Evolutionary conservation across 1,139 yeast genomes (phyloP), one percentile per base, ranked within the genome.

Genomic region (Lodderomyces pseudojiufengensis): DNA sequence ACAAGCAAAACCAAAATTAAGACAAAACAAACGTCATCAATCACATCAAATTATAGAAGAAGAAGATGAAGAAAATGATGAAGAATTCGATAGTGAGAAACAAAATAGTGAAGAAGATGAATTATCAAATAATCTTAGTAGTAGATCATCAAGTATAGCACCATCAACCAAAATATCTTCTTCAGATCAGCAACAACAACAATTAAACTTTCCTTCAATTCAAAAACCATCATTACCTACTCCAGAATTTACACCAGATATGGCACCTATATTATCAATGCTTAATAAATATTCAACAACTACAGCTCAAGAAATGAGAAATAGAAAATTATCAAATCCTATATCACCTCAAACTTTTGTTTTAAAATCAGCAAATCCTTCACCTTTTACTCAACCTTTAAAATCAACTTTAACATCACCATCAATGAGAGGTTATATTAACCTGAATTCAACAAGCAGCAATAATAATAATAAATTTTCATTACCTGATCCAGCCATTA

Each of bases 191-290:
- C 39, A 10, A 31, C 42, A 10, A 14, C 32, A 20, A 24, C 40
- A 9, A 32, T 44, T 10, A 38, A 41, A 21, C 16, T 14, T 7
- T 28, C 31, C 32, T 9, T 24, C 35, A 7, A 14, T 15, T 11
- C 16, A 32, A 18, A 36, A 34, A 41, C 31, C 70, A 56, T 37
- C 36, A 45, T 54, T 68, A 15, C 70, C 71, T 7, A 63, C 70
- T 13, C 75, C 76, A 1, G 66, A 63, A 10, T 54, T 65, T 27
- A 67, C 74, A 5, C 73, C 74, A n/a, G 66, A 65, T 38, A 65
- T 65, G 51, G 60, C 61, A 12, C 73, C 70, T 26, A 51, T 57
- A 31, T 49, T 60, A 36, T 51, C 61, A 26, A 46, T 64, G 49
- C 50, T 60, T 38, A 55, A 58, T 37, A 54, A 53, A 38, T 54